Percentiles rank a stretch among this genome's conserved stretches.
phyloP scores from a whole-genome alignment of 441 rosid species.

The Brassica hybrid region DNA sequence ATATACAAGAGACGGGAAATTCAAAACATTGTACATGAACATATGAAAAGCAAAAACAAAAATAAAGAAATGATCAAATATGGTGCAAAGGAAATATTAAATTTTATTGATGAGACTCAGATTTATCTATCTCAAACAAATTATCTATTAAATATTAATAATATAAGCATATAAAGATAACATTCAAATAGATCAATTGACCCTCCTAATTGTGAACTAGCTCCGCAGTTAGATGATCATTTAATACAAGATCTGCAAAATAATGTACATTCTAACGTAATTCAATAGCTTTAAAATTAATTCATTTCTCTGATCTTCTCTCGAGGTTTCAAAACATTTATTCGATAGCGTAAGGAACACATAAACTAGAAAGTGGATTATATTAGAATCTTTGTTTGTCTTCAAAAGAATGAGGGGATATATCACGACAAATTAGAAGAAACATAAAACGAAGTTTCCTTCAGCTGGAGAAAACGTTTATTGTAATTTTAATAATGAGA shows the following conservation, averaged over 20 bases:
- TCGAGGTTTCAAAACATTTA: constrained; percentile 28
- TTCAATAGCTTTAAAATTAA: neutral
- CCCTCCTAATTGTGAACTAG: neutral
- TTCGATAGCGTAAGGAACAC: constrained; percentile 40
- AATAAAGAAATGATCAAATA: neutral
- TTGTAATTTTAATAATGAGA: constrained; percentile 9
- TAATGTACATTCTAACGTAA: neutral
- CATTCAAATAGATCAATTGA: neutral
- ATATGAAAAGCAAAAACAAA: neutral
- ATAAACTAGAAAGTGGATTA: constrained; percentile 23
- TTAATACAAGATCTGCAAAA: neutral
- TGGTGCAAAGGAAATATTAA: neutral
- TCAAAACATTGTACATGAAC: neutral
- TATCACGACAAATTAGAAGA: constrained; percentile 36
- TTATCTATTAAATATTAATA: neutral
- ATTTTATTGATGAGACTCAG: neutral
- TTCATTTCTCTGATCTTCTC: constrained; percentile 5
- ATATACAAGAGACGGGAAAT: neutral
- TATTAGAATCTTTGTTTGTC: constrained; percentile 35
- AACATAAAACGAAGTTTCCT: constrained; percentile 43
- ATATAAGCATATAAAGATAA: neutral
- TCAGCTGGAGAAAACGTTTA: constrained; percentile 19
- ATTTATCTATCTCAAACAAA: neutral
- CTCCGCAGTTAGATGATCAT: neutral
- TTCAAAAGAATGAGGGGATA: constrained; percentile 28